Evolutionary conservation across 2,329 filamentous ascomycete genomes (phyloP).

Genomic region (Balansia obtecta): DNA sequence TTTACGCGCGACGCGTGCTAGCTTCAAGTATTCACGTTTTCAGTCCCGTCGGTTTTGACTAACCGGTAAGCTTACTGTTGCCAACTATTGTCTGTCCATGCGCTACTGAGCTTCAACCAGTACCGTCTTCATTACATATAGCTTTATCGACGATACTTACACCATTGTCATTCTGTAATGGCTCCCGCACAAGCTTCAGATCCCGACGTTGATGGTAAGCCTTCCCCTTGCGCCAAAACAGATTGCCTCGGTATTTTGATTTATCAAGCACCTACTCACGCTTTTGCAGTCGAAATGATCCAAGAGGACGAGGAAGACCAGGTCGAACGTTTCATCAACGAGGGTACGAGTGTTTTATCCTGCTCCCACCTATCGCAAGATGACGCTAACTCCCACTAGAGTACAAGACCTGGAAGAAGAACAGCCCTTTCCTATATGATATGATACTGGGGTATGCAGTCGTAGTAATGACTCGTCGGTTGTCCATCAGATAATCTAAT

Average conservation of each 20-base stretch:
- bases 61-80: constrained; percentile 11
- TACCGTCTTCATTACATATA: no score
- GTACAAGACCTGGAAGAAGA: constrained; percentile 99
- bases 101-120: background rate
- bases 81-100: background rate
- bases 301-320: constrained; percentile 60
- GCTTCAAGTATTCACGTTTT: constrained; percentile 1
- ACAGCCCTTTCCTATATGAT: constrained; percentile 95
- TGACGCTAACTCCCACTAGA: constrained; percentile 37
- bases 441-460: constrained; percentile 66
- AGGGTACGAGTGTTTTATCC: constrained; percentile 40
- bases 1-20: constrained; percentile 27
- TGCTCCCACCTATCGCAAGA: background rate
- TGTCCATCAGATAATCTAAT: constrained; percentile 4
- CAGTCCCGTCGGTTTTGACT: constrained; percentile 13
- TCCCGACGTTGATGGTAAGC: constrained; percentile 24
- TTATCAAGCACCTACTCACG: constrained; percentile 3
- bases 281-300: constrained; percentile 22
- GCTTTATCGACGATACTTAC: background rate
- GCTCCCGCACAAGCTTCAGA: constrained; percentile 23
- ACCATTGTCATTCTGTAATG: constrained; percentile 13
- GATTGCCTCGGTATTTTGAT: background rate
- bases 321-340: constrained; percentile 85
- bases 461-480: background rate
- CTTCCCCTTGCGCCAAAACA: background rate